Conservation (phyloP, 495 filamentous ascomycete genomes). For the Penicillium antarcticum region DNA sequence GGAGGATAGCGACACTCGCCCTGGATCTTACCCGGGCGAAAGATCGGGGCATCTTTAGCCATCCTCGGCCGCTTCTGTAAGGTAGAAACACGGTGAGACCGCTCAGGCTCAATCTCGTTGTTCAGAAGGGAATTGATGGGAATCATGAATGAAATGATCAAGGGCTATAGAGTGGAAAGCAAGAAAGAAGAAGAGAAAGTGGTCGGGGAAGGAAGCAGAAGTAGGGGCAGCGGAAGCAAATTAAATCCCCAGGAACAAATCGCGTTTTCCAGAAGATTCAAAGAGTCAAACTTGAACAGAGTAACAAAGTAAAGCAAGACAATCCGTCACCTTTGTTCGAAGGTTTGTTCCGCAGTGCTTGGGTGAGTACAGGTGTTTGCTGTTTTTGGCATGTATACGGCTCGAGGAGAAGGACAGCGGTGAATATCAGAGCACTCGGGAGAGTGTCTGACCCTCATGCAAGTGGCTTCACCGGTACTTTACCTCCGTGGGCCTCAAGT, state of each 20-base stretch:
- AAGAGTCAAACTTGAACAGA: conserved; percentile 8
- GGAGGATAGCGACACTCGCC: conserved; percentile 67
- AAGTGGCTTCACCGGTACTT: conserved; percentile 10
- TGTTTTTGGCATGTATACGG: background rate
- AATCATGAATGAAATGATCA: conserved; percentile 21
- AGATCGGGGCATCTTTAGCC: conserved; percentile 58
- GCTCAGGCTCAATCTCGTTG: conserved; percentile 19
- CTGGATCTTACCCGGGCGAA: conserved; percentile 53
- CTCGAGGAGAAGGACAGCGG: conserved; percentile 7
- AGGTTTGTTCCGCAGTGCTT: conserved; percentile 6
- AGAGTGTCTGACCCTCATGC: background rate
- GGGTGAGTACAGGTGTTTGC: conserved; percentile 9
- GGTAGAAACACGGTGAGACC: conserved; percentile 13
- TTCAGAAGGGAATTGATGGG: conserved; percentile 33
- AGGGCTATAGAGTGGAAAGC: conserved; percentile 9
- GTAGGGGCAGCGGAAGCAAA: conserved; percentile 1
- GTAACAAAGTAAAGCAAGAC: conserved; percentile 17
- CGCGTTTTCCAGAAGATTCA: conserved; percentile 20
- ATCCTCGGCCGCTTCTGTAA: conserved; percentile 45
- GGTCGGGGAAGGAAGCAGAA: background rate
- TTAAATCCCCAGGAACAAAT: conserved; percentile 13
- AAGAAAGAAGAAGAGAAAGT: conserved; percentile 1
- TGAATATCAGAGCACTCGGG: conserved; percentile 4
- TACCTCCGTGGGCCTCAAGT: conserved; percentile 14
- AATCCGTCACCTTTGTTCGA: conserved; percentile 10